Evolutionary conservation across 306 rosid genomes (phyloP), one percentile per base, ranked within the genome.

Genomic region (Abrus pulchellus): DNA sequence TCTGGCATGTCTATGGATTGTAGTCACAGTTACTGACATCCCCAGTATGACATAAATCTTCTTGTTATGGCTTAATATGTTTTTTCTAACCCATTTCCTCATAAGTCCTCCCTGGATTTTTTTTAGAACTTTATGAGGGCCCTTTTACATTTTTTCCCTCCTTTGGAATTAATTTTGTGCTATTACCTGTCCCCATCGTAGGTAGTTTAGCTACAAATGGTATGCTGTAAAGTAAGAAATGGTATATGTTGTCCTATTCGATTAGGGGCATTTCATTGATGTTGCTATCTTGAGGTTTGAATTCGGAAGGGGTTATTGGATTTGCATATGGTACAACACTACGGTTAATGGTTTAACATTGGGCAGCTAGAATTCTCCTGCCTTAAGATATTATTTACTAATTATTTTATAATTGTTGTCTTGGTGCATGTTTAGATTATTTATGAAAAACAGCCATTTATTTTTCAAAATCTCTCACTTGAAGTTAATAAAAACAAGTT

Each of bases 21-120:
- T 81, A 29, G 34, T 50, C 50, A 43, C 50, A 59, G 48, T 28
- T 65, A 48, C 47, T 40, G 40, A 49, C 79, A 72, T 7, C 10
- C 20, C 44, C 27, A 53, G 56, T 50, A 12, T 29, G 75, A 13
- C 33, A 68, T 4, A 11, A 6, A 5, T 29, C 28, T 68, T 20
- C 38, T 67, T 49, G 12, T 56, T 45, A 28, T 65, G 3, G 28
- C 38, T 13, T 20, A 54, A 41, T 29, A 36, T 38, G 56, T 54
- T 3, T 7, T 56, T 56, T 29, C 28, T 20, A 27, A 55, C 7
- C 48, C 48, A 44, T 44, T 9, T 62, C 68, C 68, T 20, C 12
- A 4, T 7, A 1, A 14, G 32, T 75, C 5, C 48, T 44, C 48
- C 36, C 56, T 69, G 56, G 29, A 29, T 2, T 8, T 44, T 2